phyloP scores from a whole-genome alignment of 164 flowering plant species.

The Vitis riparia region DNA sequence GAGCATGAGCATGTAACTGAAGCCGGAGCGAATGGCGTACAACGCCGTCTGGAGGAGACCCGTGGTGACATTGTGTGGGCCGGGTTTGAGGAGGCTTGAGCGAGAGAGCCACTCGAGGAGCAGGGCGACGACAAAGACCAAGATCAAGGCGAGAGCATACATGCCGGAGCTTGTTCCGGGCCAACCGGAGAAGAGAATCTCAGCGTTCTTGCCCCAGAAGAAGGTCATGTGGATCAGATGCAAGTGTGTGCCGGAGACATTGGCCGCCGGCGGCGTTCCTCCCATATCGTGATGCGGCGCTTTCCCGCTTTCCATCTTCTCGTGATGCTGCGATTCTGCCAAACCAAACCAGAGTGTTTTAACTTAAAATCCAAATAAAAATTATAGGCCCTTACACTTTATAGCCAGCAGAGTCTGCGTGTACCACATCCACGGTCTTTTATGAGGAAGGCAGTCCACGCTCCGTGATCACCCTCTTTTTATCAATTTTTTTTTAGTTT shows the following conservation, averaged over 20 bases:
- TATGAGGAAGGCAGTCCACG: no score
- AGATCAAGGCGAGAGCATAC: constrained; percentile 27
- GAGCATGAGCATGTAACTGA: constrained; percentile 34
- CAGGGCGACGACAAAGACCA: constrained; percentile 25
- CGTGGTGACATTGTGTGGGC: constrained; percentile 7
- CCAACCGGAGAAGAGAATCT: constrained; percentile 30
- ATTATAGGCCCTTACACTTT: no score
- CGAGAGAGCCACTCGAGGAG: constrained; percentile 26
- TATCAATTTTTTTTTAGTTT: no score
- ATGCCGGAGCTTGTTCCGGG: constrained; percentile 26
- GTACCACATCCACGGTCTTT: no score
- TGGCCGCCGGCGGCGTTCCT: not conserved
- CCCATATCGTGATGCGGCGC: no score
- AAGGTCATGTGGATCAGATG: constrained; percentile 24
- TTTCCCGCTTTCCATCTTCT: no score
- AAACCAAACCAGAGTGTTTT: no score
- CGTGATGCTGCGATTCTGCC: no score
- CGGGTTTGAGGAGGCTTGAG: constrained; percentile 11
- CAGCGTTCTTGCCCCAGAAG: constrained; percentile 28
- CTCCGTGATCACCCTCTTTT: no score
- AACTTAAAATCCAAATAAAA: no score
- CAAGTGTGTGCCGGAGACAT: constrained; percentile 10
- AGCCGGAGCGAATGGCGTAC: constrained; percentile 18
- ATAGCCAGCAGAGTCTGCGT: no score
- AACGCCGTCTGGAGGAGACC: constrained; percentile 18